Evolutionary conservation across 2,329 filamentous ascomycete genomes (phyloP).

Genomic region (Ceratocystis variospora): DNA sequence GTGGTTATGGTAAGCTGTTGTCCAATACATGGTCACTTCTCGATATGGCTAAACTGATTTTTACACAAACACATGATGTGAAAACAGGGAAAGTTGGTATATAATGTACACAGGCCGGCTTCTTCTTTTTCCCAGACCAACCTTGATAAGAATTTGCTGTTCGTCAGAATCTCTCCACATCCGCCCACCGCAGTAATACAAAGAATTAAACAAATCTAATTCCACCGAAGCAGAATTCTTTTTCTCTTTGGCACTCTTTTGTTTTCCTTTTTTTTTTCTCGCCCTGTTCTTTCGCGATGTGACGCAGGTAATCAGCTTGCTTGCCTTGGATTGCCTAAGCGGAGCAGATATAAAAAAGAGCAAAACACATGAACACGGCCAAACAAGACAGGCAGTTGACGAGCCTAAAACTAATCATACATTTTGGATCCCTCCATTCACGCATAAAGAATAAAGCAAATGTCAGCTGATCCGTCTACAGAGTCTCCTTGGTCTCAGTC

Average conservation of each 20-base stretch:
- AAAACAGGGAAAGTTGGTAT: background rate
- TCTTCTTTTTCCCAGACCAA: background rate
- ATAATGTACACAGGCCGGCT: conserved; percentile 3
- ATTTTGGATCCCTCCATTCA: background rate
- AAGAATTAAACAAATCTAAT: background rate
- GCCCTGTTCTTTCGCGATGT: background rate
- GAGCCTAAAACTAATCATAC: conserved; percentile 1
- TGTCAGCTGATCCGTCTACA: background rate
- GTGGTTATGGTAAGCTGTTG: background rate
- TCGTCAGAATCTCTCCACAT: background rate
- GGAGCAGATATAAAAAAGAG: background rate
- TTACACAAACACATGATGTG: background rate
- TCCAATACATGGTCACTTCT: background rate
- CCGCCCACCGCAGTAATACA: background rate
- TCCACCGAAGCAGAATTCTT: background rate
- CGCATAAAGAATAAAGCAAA: background rate
- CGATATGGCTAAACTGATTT: background rate
- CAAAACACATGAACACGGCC: background rate
- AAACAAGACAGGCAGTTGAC: background rate
- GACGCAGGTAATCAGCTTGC: background rate
- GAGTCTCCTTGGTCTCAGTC: background rate
- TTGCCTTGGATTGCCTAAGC: background rate
- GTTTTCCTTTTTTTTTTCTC: background rate
- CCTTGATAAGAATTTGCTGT: background rate
- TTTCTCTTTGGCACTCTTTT: background rate